Evolutionary conservation across 2,329 filamentous ascomycete genomes (phyloP).

Genomic region (Paraphaeosphaeria minitans): DNA sequence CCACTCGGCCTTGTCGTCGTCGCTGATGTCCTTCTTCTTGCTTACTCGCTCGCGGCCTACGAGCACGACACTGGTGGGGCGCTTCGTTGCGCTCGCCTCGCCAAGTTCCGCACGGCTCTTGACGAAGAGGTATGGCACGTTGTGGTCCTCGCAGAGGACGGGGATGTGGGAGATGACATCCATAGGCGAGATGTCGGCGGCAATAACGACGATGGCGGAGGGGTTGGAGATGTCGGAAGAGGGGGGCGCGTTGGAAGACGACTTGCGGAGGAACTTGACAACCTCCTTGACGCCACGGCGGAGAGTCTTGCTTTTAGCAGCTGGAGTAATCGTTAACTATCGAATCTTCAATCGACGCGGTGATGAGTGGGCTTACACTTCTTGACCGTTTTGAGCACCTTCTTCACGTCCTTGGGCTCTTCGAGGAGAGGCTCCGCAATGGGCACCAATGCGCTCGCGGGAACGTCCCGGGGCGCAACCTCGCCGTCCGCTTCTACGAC

Average conservation of each 20-base stretch:
- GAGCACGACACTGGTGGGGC: constrained; percentile 97
- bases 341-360: not conserved
- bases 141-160: constrained; percentile 97
- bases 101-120: constrained; percentile 90
- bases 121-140: constrained; percentile 95
- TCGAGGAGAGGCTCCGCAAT: constrained; percentile 83
- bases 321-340: constrained; percentile 55
- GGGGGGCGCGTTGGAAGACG: constrained; percentile 68
- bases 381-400: constrained; percentile 68
- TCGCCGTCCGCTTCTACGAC: constrained; percentile 48
- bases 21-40: constrained; percentile 56
- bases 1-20: constrained; percentile 55
- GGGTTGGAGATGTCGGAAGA: constrained; percentile 60
- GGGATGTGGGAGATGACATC: constrained; percentile 99
- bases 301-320: constrained; percentile 91
- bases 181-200: constrained; percentile 96
- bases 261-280: constrained; percentile 97
- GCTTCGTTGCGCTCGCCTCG: constrained; percentile 90
- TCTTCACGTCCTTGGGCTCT: constrained; percentile 70
- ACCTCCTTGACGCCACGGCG: constrained; percentile 99
- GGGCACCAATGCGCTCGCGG: constrained; percentile 68
- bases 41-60: constrained; percentile 59
- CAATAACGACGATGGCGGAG: constrained; percentile 82
- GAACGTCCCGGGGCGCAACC: constrained; percentile 50
- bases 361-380: constrained; percentile 55